Conservation (phyloP, 2,329 filamentous ascomycete species). For the Penicillium sp. region DNA sequence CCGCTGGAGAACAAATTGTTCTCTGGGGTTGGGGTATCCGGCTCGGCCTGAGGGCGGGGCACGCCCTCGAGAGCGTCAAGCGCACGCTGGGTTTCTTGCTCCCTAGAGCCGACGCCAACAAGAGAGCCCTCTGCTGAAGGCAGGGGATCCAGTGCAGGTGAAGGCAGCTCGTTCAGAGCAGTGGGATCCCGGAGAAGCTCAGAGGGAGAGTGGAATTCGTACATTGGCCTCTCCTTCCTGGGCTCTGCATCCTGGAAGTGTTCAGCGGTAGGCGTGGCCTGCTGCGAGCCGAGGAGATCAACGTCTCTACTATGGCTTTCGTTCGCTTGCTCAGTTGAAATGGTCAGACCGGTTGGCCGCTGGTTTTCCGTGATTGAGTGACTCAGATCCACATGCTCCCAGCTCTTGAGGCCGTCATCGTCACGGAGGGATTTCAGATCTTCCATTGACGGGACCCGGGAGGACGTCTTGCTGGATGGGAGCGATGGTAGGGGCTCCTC, state of each 20-base stretch:
- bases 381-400: slow-evolving; percentile 31
- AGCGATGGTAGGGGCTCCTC: slow-evolving; percentile 50
- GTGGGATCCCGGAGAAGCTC: slow-evolving; percentile 44
- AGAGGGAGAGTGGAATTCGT: slow-evolving; percentile 48
- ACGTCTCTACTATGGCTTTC: slow-evolving; percentile 30
- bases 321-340: slow-evolving; percentile 35
- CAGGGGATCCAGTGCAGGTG: slow-evolving; percentile 22
- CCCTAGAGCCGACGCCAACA: slow-evolving; percentile 23
- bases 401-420: slow-evolving; percentile 27
- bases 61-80: slow-evolving; percentile 17
- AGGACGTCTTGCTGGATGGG: slow-evolving; percentile 51
- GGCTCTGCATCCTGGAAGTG: slow-evolving; percentile 38
- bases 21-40: slow-evolving; percentile 12
- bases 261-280: slow-evolving; percentile 66
- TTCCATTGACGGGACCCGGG: slow-evolving; percentile 46
- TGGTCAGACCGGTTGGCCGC: slow-evolving; percentile 26
- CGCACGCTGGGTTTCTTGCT: slow-evolving; percentile 12
- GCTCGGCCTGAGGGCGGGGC: slow-evolving; percentile 13
- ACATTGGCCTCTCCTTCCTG: slow-evolving; percentile 42
- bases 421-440: slow-evolving; percentile 33
- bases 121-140: slow-evolving; percentile 34
- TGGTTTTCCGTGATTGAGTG: slow-evolving; percentile 23
- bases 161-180: slow-evolving; percentile 24
- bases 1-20: neutral
- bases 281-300: slow-evolving; percentile 59